phyloP scores from a whole-genome alignment of 2,329 filamentous ascomycete species.

The Gnomoniopsis sp. region DNA sequence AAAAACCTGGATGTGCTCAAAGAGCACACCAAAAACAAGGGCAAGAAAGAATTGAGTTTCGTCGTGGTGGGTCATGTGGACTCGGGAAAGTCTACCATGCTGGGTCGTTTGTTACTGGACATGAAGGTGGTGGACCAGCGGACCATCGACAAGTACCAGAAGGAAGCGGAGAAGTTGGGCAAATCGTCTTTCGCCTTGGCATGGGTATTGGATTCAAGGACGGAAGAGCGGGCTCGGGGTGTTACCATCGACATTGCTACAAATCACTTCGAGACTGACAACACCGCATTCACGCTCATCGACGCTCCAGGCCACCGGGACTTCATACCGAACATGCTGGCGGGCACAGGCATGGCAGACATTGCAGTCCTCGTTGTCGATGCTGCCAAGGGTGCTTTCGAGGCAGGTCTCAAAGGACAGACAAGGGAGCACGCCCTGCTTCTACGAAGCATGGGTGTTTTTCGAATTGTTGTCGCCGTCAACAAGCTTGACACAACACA shows the following conservation, averaged over 20 bases:
- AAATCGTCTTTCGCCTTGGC: slow-evolving; percentile 95
- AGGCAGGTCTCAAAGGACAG: slow-evolving; percentile 88
- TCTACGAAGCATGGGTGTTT: slow-evolving; percentile 85
- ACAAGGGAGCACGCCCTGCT: slow-evolving; percentile 91
- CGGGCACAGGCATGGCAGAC: slow-evolving; percentile 91
- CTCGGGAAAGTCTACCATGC: slow-evolving; percentile 94
- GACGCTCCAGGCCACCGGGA: slow-evolving; percentile 94
- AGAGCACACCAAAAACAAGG: slow-evolving; percentile 71
- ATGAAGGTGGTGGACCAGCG: slow-evolving; percentile 83
- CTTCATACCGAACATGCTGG: slow-evolving; percentile 99
- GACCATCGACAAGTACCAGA: slow-evolving; percentile 81
- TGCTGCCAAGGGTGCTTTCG: slow-evolving; percentile 84
- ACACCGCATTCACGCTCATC: slow-evolving; percentile 85
- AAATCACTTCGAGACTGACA: slow-evolving; percentile 88
- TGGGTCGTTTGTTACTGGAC: slow-evolving; percentile 90
- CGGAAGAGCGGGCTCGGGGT: slow-evolving; percentile 82
- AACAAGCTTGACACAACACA: slow-evolving; percentile 90
- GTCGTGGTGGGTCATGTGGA: slow-evolving; percentile 98
- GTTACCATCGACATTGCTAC: slow-evolving; percentile 97
- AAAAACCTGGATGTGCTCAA: slow-evolving; percentile 83
- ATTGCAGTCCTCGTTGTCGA: slow-evolving; percentile 95
- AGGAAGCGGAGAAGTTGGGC: slow-evolving; percentile 85
- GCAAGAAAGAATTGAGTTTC: slow-evolving; percentile 83
- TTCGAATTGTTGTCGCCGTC: slow-evolving; percentile 81
- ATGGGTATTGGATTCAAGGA: slow-evolving; percentile 92